phyloP scores from a whole-genome alignment of 768 basidiomycete genomes.

The Auriscalpium orientale region DNA sequence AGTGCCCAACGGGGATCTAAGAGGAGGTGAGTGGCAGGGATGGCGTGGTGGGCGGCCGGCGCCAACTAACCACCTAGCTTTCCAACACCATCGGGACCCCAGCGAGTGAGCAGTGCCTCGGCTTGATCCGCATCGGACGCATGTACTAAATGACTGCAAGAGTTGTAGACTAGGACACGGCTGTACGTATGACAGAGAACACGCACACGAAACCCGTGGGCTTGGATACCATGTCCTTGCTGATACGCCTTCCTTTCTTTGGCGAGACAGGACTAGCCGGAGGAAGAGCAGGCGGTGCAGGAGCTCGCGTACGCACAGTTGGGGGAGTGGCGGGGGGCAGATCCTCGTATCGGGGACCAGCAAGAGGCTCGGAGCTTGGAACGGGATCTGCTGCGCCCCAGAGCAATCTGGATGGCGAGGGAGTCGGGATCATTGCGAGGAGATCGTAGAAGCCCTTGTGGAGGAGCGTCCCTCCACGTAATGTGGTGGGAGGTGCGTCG shows the following conservation, averaged over 20 bases:
- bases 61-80: constrained; percentile 69
- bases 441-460: constrained; percentile 92
- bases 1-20: constrained; percentile 83
- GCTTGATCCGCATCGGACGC: constrained; percentile 87
- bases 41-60: constrained; percentile 8
- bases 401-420: constrained; percentile 55
- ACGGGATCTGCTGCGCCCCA: constrained; percentile 37
- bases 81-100: constrained; percentile 84
- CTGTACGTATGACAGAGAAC: constrained; percentile 8
- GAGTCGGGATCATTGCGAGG: constrained; percentile 63
- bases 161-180: constrained; percentile 13
- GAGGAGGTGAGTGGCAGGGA: constrained; percentile 16
- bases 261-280: constrained; percentile 21
- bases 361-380: constrained; percentile 34
- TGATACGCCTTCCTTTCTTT: constrained; percentile 60
- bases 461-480: constrained; percentile 64
- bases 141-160: constrained; percentile 75
- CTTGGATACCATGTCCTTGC: constrained; percentile 83
- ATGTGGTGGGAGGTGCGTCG: constrained; percentile 38
- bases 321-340: constrained; percentile 28
- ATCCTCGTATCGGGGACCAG: constrained; percentile 67
- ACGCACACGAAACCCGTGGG: constrained; percentile 83
- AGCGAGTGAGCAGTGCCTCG: constrained; percentile 77
- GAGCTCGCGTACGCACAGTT: constrained; percentile 2
- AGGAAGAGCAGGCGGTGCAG: constrained; percentile 18